Conservation (phyloP, 192 early-diverging fungal species). For the Phycomyces blakesleeanus region DNA sequence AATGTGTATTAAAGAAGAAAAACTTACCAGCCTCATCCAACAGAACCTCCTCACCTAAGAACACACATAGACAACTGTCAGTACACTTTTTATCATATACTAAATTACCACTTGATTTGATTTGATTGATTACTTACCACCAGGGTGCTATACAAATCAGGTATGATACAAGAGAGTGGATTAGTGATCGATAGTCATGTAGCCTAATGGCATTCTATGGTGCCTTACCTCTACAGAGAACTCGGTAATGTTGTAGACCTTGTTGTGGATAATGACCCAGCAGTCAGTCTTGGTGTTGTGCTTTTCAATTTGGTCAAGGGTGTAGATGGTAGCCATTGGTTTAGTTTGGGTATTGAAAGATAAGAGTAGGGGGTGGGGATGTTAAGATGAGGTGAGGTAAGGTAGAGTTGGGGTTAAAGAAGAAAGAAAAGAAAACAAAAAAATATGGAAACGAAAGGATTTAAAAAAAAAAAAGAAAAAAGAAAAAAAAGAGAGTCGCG, state of each 20-base stretch:
- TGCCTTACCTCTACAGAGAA: conserved; percentile 65
- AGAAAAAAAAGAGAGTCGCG: background rate
- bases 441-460: too few species aligned
- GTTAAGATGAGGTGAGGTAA: too few species aligned
- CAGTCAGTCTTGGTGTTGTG: conserved; percentile 71
- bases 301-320: conserved; percentile 61
- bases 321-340: conserved; percentile 21
- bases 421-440: too few species aligned
- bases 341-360: conserved; percentile 5
- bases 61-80: background rate
- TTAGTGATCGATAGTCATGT: background rate
- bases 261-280: conserved; percentile 75
- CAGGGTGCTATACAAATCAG: conserved; percentile 77
- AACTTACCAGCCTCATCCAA: conserved; percentile 78
- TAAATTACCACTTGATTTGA: background rate
- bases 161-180: background rate
- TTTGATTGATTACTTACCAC: conserved; percentile 29
- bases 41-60: conserved; percentile 88
- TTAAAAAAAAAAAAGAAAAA: background rate
- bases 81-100: too few species aligned
- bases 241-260: conserved; percentile 76
- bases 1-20: too few species aligned
- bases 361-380: background rate
- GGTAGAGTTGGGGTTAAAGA: too few species aligned
- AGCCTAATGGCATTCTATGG: too few species aligned